phyloP scores from a whole-genome alignment of 768 basidiomycete species.

The Tulasnella sp. region DNA sequence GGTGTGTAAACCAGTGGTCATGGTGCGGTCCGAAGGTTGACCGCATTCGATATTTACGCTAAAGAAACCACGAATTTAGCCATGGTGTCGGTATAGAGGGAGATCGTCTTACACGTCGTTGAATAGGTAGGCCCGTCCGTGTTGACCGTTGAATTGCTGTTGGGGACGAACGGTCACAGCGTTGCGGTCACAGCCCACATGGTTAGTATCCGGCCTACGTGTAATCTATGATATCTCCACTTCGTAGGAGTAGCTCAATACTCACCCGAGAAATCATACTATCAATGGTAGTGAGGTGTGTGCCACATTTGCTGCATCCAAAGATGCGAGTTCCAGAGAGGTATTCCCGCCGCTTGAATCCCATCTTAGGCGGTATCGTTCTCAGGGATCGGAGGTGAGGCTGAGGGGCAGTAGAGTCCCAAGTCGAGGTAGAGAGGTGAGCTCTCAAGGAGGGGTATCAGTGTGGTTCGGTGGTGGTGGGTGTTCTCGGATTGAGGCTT shows the following conservation, averaged over 20 bases:
- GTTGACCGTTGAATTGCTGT: constrained; percentile 94
- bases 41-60: constrained; percentile 90
- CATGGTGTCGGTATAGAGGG: not conserved
- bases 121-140: constrained; percentile 90
- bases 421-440: not conserved
- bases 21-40: constrained; percentile 78
- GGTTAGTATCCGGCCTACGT: too few species aligned
- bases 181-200: too few species aligned
- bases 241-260: constrained; percentile 18
- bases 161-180: not conserved
- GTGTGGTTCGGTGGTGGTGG: not conserved
- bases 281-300: constrained; percentile 83
- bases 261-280: constrained; percentile 81
- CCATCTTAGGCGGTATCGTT: constrained; percentile 40
- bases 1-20: constrained; percentile 95
- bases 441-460: not conserved
- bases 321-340: constrained; percentile 76
- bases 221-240: too few species aligned
- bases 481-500: not conserved
- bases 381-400: not conserved
- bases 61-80: constrained; percentile 18
- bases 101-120: constrained; percentile 68
- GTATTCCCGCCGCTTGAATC: constrained; percentile 81
- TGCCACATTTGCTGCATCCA: constrained; percentile 75
- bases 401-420: not conserved